These are phyloP conservation scores for Mycena citricolor DNA, from an alignment of 1,284 basidiomycete species.

Conservation along the genomic window DNA sequence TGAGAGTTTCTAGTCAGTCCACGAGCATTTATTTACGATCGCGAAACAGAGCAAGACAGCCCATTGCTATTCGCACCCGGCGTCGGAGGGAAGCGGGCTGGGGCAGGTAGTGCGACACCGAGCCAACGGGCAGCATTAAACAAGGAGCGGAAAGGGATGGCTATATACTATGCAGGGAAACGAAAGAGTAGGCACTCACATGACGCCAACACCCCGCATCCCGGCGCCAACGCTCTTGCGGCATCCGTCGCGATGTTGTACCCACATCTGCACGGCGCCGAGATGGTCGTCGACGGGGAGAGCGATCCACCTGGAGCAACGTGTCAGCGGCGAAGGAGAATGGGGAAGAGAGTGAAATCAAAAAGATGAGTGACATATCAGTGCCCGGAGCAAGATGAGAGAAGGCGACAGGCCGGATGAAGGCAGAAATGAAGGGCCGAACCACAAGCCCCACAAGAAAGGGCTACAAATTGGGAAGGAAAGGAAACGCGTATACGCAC, in stretches of 20 bases:
- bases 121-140: too few relatives aligned
- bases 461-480: neutral
- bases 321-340: neutral
- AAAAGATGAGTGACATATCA: neutral
- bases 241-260: slow-evolving; percentile 49
- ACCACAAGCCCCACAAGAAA: neutral
- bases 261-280: slow-evolving; percentile 53
- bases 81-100: too few relatives aligned
- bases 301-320: slow-evolving; percentile 48
- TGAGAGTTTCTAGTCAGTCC: too few relatives aligned
- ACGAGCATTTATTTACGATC: too few relatives aligned
- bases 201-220: slow-evolving; percentile 16
- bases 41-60: too few relatives aligned
- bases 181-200: slow-evolving; percentile 9
- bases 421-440: too few relatives aligned
- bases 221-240: slow-evolving; percentile 32
- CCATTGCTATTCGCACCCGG: too few relatives aligned
- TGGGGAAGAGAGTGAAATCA: too few relatives aligned
- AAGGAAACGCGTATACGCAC: slow-evolving; percentile 8
- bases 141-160: neutral
- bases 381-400: neutral
- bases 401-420: too few relatives aligned
- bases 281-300: slow-evolving; percentile 54
- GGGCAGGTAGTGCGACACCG: too few relatives aligned
- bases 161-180: neutral